Base-by-base conservation (phyloP, 805 yeast species). In the Myxozyma neotropica region DNA sequence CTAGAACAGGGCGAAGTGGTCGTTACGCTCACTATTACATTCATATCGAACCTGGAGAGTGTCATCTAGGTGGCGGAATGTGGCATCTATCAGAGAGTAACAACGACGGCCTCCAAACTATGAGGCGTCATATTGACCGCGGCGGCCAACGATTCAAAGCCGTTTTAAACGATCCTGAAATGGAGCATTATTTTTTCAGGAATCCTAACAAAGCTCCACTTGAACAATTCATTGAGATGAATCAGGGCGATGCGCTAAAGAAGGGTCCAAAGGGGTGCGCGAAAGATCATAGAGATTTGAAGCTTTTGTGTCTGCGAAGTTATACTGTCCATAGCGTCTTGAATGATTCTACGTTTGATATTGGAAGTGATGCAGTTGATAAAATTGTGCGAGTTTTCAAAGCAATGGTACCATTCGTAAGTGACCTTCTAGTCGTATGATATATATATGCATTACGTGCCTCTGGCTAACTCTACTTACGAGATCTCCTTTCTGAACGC, bases 21-120 rank as follows among this genome's bases (percentile, higher is more conserved):
- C 52, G 57, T 19, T 65, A 65, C 39, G 67, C 67, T 2, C 66
- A 62, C 19, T 67, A 67, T 58, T 67, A 62, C 38, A 19, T 67
- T 19, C 63, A 65, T 38, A 21, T 67, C 27, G 66, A 60, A 27
- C 62, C 66, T 17, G 68, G 66, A 35, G 36, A 50, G 23, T 46
- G 59, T 39, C 43, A 35, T 15, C 29, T 62, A 19, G 60, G 45
- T 4, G 61, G 58, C 24, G 66, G 66, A 12, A 60, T 62, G 66
- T 60, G 66, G 65, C 65, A 60, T 43, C 10, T 62, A 13, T 33
- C 57, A 12, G 55, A 51, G 39, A 31, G 55, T 48, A 59, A 53
- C 43, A 50, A 44, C 19, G 58, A 62, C 13, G 66, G 66, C 0
- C 52, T 62, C 15, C 57, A 44, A 26, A 31, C 38, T n/a, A 52